Evolutionary conservation across 768 basidiomycete genomes (phyloP).

Genomic region (Tephrocybe sp.): DNA sequence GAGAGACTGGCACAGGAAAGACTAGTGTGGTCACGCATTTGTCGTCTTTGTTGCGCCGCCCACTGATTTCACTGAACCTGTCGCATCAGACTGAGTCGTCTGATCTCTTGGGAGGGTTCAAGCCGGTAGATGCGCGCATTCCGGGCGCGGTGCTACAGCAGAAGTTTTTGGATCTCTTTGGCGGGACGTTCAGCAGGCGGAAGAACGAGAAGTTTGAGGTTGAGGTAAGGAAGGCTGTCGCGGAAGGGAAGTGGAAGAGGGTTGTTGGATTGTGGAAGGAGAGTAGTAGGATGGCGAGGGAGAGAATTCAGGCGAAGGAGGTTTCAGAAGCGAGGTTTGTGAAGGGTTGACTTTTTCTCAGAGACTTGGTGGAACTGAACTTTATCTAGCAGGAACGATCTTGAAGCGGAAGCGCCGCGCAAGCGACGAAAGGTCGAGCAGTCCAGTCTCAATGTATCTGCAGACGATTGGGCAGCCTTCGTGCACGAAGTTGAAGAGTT

Average conservation of each 20-base stretch:
- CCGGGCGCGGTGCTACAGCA: conserved; percentile 72
- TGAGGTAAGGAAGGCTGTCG: conserved; percentile 78
- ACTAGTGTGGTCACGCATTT: conserved; percentile 90
- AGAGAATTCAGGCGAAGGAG: conserved; percentile 48
- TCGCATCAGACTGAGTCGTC: conserved; percentile 96
- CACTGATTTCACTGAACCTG: conserved; percentile 87
- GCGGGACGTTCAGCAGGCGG: conserved; percentile 82
- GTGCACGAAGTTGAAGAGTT: conserved; percentile 67
- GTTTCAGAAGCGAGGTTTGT: conserved; percentile 24
- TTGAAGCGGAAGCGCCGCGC: conserved; percentile 26
- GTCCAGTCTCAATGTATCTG: conserved; percentile 15
- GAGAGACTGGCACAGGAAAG: conserved; percentile 99
- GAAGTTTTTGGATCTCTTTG: conserved; percentile 79
- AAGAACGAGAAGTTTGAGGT: conserved; percentile 88
- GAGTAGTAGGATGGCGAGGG: conserved; percentile 65
- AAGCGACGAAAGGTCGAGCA: conserved; percentile 17
- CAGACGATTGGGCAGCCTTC: conserved; percentile 13
- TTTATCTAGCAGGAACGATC: conserved; percentile 22
- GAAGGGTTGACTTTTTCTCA: conserved; percentile 8
- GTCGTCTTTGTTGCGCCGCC: conserved; percentile 71
- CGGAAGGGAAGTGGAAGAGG: conserved; percentile 83
- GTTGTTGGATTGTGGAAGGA: conserved; percentile 84
- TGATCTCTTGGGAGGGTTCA: conserved; percentile 93
- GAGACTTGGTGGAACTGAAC: not conserved
- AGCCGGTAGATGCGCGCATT: conserved; percentile 87